Conservation (phyloP, 164 flowering plant species). For the Macadamia integrifolia region DNA sequence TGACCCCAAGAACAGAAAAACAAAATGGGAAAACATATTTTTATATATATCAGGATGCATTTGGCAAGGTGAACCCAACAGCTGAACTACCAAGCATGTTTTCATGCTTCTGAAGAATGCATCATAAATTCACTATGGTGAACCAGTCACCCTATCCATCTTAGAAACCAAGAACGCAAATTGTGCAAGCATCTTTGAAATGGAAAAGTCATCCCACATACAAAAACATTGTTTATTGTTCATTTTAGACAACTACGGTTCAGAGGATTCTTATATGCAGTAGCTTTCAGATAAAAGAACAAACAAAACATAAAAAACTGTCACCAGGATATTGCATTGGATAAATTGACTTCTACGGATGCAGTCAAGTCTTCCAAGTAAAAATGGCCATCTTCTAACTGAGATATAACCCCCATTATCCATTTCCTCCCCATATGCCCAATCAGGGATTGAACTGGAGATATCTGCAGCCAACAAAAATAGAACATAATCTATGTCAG, state of each 20-base stretch:
- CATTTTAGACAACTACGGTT: not conserved
- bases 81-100: too few species aligned
- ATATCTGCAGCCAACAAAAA: conserved; percentile 48
- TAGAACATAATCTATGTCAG: not conserved
- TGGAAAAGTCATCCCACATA: too few species aligned
- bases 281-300: not conserved
- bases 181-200: too few species aligned
- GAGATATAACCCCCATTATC: conserved; percentile 97
- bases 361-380: conserved; percentile 97
- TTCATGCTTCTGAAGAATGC: too few species aligned
- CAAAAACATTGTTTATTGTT: too few species aligned
- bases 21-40: too few species aligned
- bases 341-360: conserved; percentile 72
- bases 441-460: conserved; percentile 80
- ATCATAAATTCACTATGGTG: too few species aligned
- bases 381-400: conserved; percentile 95
- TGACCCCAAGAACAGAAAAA: too few species aligned
- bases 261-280: not conserved
- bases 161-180: too few species aligned
- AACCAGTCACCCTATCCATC: too few species aligned
- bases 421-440: conserved; percentile 78
- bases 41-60: too few species aligned
- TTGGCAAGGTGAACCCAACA: too few species aligned
- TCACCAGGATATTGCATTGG: conserved; percentile 92
- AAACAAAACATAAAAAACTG: not conserved